Percentiles rank a stretch among this genome's conserved stretches.
Conservation (phyloP, 2,329 filamentous ascomycete genomes). For the Sodiomyces alkalinus region DNA sequence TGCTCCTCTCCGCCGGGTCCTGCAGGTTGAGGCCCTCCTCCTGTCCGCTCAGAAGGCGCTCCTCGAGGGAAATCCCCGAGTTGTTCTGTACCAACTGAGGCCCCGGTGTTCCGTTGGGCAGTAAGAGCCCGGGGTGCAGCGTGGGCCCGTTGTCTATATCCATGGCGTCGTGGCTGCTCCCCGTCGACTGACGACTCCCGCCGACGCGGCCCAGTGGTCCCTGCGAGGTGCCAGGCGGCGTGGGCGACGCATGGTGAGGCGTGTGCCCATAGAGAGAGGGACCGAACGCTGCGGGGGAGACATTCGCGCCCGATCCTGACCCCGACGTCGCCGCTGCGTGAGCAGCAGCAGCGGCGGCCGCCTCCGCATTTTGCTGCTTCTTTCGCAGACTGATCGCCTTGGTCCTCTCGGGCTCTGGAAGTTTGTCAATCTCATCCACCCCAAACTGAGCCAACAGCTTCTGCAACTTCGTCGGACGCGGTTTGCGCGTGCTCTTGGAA, state of each 20-base stretch:
- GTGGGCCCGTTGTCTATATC: slow-evolving; percentile 20
- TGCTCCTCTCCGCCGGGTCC: slow-evolving; percentile 29
- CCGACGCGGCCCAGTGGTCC: slow-evolving; percentile 11
- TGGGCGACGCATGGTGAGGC: slow-evolving; percentile 8
- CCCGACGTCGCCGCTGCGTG: slow-evolving; percentile 7
- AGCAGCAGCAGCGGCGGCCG: slow-evolving; percentile 23
- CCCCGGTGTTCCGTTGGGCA: slow-evolving; percentile 20
- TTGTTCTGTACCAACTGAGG: slow-evolving; percentile 25
- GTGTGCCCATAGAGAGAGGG: slow-evolving; percentile 3
- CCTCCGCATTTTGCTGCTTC: slow-evolving; percentile 48
- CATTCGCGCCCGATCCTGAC: slow-evolving; percentile 4
- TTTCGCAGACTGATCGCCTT: slow-evolving; percentile 62
- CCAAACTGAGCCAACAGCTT: slow-evolving; percentile 84
- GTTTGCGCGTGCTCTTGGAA: slow-evolving; percentile 86
- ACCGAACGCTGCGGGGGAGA: slow-evolving; percentile 1
- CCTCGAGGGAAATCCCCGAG: slow-evolving; percentile 29
- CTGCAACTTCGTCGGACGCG: slow-evolving; percentile 89
- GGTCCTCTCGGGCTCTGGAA: slow-evolving; percentile 68
- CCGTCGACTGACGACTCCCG: slow-evolving; percentile 3
- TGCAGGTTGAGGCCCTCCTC: slow-evolving; percentile 29
- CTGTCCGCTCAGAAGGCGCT: slow-evolving; percentile 31
- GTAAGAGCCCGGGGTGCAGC: slow-evolving; percentile 28
- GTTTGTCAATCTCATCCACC: slow-evolving; percentile 77
- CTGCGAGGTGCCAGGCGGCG: slow-evolving; percentile 11
- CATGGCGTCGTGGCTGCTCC: slow-evolving; percentile 20